Percentiles rank a stretch among this genome's conserved stretches.
Evolutionary conservation across 306 rosid species (phyloP).

Genomic region (Lupinus albus): DNA sequence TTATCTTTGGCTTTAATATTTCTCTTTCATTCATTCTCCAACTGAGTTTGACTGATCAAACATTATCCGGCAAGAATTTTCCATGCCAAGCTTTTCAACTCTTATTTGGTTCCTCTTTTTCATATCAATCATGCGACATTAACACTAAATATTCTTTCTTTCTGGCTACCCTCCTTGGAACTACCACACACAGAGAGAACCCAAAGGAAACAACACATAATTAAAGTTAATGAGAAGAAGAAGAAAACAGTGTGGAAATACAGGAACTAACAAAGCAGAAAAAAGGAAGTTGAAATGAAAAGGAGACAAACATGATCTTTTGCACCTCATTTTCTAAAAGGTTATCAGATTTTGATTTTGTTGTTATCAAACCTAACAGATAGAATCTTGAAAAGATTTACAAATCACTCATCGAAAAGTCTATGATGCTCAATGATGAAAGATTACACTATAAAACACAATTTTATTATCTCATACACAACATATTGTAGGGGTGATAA

Average conservation of each 20-base stretch:
- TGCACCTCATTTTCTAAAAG: conserved; percentile 48
- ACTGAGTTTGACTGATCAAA: conserved; percentile 61
- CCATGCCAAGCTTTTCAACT: conserved; percentile 68
- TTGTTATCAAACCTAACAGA: conserved; percentile 30
- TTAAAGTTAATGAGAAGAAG: conserved; percentile 40
- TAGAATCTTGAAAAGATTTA: conserved; percentile 49
- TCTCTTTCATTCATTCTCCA: conserved; percentile 42
- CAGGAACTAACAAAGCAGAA: conserved; percentile 34
- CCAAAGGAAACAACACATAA: conserved; percentile 15
- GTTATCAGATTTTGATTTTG: conserved; percentile 36
- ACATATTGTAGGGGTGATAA: background rate
- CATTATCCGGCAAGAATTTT: conserved; percentile 65
- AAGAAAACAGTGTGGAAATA: conserved; percentile 5
- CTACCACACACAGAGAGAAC: conserved; percentile 57
- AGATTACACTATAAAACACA: conserved; percentile 1
- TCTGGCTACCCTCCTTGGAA: conserved; percentile 59
- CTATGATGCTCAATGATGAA: conserved; percentile 1
- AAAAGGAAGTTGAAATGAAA: background rate
- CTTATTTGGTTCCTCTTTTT: conserved; percentile 77
- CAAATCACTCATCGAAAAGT: conserved; percentile 14
- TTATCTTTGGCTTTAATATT: conserved; percentile 50
- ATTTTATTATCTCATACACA: background rate
- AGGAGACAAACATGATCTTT: conserved; percentile 33
- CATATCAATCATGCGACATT: conserved; percentile 73
- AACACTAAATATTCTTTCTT: conserved; percentile 49